Conservation (phyloP, 176 grass and related monocot genomes). For the Oryza meyeriana region DNA sequence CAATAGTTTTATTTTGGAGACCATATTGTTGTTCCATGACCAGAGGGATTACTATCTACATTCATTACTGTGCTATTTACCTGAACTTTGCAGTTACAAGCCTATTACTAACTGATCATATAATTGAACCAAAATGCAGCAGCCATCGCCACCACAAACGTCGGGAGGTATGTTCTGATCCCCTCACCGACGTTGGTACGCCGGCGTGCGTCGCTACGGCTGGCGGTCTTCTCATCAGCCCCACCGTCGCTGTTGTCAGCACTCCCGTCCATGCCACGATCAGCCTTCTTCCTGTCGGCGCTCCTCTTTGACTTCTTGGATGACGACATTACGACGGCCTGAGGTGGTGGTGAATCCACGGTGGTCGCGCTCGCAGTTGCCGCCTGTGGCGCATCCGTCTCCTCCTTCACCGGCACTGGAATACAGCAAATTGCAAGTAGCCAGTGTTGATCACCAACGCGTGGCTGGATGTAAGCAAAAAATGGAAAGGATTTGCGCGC, state of each 20-base stretch:
- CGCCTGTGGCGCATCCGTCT: neutral
- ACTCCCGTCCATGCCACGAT: neutral
- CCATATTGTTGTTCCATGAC: too few relatives aligned
- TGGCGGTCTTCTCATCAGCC: neutral
- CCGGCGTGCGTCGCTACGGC: conserved; percentile 10
- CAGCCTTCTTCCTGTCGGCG: neutral
- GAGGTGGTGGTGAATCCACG: neutral
- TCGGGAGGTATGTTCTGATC: neutral
- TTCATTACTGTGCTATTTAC: neutral
- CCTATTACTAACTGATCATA: neutral
- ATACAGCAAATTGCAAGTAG: neutral
- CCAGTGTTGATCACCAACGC: neutral
- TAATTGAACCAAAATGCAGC: conserved; percentile 7
- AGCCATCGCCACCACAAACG: neutral
- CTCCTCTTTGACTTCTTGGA: neutral
- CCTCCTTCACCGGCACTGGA: conserved; percentile 16
- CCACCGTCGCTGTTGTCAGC: neutral
- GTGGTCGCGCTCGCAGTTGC: neutral
- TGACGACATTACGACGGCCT: neutral
- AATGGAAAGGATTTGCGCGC: neutral
- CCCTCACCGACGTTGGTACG: neutral
- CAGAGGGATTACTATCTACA: too few relatives aligned
- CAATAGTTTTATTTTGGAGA: neutral
- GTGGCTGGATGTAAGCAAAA: neutral
- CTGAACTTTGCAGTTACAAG: neutral